Percentiles rank a stretch among this genome's conserved stretches.
These are phyloP conservation scores for Leccinum pachyderme DNA, from an alignment of 1,284 basidiomycete species.

Conservation along the genomic window DNA sequence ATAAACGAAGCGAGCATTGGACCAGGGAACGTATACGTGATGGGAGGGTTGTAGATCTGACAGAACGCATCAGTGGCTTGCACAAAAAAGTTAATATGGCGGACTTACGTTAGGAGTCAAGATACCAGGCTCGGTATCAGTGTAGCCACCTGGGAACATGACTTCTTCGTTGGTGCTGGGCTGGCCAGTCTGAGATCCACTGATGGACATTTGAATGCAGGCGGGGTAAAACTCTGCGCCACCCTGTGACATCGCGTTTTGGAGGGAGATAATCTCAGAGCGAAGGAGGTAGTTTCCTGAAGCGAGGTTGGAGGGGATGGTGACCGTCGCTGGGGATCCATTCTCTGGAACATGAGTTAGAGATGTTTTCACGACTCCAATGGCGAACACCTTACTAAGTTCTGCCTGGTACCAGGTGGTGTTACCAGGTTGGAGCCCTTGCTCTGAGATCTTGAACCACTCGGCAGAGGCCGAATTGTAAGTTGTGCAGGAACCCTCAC, in stretches of 20 bases:
- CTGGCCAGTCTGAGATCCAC: conserved; percentile 47
- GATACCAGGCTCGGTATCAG: conserved; percentile 60
- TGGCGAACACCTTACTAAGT: conserved; percentile 30
- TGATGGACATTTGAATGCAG: conserved; percentile 60
- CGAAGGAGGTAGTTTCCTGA: conserved; percentile 69
- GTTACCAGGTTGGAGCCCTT: conserved; percentile 20
- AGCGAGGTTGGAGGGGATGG: conserved; percentile 52
- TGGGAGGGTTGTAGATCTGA: conserved; percentile 36
- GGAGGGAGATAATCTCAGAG: conserved; percentile 70
- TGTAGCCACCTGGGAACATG: conserved; percentile 65
- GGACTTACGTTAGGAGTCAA: conserved; percentile 42
- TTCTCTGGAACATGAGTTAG: conserved; percentile 29
- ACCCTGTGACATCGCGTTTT: conserved; percentile 46
- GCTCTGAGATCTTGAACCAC: conserved; percentile 41
- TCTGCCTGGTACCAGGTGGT: conserved; percentile 41
- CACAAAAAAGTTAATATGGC: not conserved
- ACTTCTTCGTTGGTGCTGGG: conserved; percentile 48
- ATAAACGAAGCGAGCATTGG: conserved; percentile 28
- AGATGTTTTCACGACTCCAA: not conserved
- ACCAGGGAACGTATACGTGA: conserved; percentile 40
- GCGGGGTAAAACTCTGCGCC: conserved; percentile 75
- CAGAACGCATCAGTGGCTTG: not conserved
- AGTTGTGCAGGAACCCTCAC: conserved; percentile 31
- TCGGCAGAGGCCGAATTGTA: conserved; percentile 32
- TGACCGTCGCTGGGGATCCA: conserved; percentile 41